phyloP scores from a whole-genome alignment of 768 basidiomycete species.

The Phylloporus sp. region DNA sequence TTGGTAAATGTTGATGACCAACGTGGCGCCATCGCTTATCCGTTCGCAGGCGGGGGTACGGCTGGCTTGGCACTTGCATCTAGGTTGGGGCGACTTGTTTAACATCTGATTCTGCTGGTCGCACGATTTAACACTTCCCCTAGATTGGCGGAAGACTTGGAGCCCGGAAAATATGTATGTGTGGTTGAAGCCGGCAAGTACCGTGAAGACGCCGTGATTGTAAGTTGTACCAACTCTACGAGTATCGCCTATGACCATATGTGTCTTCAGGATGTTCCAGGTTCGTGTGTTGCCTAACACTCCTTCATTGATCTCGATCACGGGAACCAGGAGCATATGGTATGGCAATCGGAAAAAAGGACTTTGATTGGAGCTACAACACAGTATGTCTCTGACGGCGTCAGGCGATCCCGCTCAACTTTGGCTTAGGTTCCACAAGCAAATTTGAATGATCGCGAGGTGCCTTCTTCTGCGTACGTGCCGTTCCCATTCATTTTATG shows the following conservation, averaged over 20 bases:
- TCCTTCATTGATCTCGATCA: not conserved
- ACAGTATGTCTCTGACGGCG: constrained; percentile 5
- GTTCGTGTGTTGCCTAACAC: constrained; percentile 2
- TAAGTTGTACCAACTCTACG: not conserved
- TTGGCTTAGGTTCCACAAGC: constrained; percentile 13
- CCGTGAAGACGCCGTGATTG: constrained; percentile 8
- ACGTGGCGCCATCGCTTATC: not conserved
- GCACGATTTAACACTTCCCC: not conserved
- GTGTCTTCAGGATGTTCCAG: constrained; percentile 13
- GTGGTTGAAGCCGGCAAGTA: constrained; percentile 17
- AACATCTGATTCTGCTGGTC: not conserved
- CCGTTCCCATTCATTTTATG: not conserved
- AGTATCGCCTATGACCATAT: not conserved
- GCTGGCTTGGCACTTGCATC: constrained; percentile 17
- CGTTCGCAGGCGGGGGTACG: constrained; percentile 10
- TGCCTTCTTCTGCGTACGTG: constrained; percentile 5
- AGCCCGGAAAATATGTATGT: constrained; percentile 12
- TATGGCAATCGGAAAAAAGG: not conserved
- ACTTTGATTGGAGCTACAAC: constrained; percentile 17
- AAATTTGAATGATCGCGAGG: not conserved
- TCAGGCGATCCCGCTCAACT: not conserved
- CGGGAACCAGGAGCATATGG: constrained; percentile 4
- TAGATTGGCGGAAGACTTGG: constrained; percentile 13
- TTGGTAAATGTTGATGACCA: constrained; percentile 1
- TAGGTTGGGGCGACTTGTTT: not conserved